Percentiles rank a stretch among this genome's conserved stretches.
These are phyloP conservation scores for Tylopilus sp. DNA, from an alignment of 768 basidiomycete genomes.

Conservation along the genomic window DNA sequence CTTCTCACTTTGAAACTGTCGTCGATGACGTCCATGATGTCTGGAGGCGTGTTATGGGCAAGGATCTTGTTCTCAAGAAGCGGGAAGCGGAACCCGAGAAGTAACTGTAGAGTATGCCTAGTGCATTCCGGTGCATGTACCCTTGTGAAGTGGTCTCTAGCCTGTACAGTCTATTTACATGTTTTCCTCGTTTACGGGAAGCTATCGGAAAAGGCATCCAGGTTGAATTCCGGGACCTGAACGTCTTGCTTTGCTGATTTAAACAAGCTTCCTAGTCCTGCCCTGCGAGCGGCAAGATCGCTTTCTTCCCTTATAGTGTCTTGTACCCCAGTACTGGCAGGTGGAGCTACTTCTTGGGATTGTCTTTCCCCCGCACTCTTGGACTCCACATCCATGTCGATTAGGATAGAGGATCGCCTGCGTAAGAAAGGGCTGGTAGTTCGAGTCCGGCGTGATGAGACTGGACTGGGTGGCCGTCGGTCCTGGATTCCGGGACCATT, in stretches of 20 bases:
- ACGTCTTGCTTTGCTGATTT: conserved; percentile 90
- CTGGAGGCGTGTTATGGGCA: conserved; percentile 83
- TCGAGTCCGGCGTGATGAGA: conserved; percentile 43
- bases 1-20: conserved; percentile 98
- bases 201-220: conserved; percentile 62
- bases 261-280: conserved; percentile 79
- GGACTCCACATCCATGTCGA: conserved; percentile 82
- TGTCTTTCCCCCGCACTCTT: conserved; percentile 53
- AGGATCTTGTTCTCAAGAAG: conserved; percentile 83
- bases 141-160: conserved; percentile 6
- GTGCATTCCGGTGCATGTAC: conserved; percentile 12
- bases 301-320: conserved; percentile 46
- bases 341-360: conserved; percentile 41
- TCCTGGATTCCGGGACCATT: conserved; percentile 8
- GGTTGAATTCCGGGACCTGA: conserved; percentile 83
- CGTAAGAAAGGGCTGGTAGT: conserved; percentile 51
- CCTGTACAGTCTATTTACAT: conserved; percentile 3
- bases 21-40: conserved; percentile 97
- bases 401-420: conserved; percentile 72
- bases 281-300: conserved; percentile 62
- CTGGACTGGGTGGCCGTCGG: conserved; percentile 43
- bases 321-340: conserved; percentile 13
- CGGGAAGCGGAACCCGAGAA: conserved; percentile 67
- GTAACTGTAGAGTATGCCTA: conserved; percentile 20
- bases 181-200: conserved; percentile 7